phyloP scores from a whole-genome alignment of 2,329 filamentous ascomycete genomes.

The Trichoderma harzianum region DNA sequence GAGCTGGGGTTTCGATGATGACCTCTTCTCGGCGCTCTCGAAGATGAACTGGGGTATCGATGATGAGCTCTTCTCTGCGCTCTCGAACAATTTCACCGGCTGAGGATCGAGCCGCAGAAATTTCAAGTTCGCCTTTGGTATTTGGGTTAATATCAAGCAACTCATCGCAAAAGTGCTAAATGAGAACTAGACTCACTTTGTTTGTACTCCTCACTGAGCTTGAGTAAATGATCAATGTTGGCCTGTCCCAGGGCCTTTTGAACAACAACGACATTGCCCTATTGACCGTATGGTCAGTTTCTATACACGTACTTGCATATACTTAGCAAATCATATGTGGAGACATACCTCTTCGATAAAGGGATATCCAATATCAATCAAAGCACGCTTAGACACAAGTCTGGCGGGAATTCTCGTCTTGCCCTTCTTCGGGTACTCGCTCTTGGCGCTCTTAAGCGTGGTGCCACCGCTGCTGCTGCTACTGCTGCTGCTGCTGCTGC shows the following conservation, averaged over 20 bases:
- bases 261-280: constrained; percentile 80
- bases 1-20: constrained; percentile 28
- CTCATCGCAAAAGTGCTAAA: constrained; percentile 19
- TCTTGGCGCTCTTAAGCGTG: constrained; percentile 51
- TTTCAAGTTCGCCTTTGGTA: constrained; percentile 41
- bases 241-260: constrained; percentile 82
- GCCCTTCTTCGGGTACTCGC: constrained; percentile 74
- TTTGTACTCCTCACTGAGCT: constrained; percentile 74
- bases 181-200: constrained; percentile 44
- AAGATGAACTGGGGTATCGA: constrained; percentile 20
- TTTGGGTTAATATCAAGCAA: constrained; percentile 12
- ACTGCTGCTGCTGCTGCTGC: constrained; percentile 45
- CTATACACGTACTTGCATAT: no score
- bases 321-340: background rate
- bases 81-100: constrained; percentile 49
- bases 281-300: constrained; percentile 13
- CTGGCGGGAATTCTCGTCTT: constrained; percentile 84
- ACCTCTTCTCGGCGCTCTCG: constrained; percentile 47
- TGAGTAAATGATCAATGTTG: constrained; percentile 87
- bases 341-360: constrained; percentile 73
- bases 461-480: constrained; percentile 44
- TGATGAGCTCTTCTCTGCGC: constrained; percentile 41
- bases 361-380: constrained; percentile 82
- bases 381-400: constrained; percentile 74
- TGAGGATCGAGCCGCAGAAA: constrained; percentile 45